phyloP scores from a whole-genome alignment of 2,329 filamentous ascomycete species.

The Lachnellula occidentalis region DNA sequence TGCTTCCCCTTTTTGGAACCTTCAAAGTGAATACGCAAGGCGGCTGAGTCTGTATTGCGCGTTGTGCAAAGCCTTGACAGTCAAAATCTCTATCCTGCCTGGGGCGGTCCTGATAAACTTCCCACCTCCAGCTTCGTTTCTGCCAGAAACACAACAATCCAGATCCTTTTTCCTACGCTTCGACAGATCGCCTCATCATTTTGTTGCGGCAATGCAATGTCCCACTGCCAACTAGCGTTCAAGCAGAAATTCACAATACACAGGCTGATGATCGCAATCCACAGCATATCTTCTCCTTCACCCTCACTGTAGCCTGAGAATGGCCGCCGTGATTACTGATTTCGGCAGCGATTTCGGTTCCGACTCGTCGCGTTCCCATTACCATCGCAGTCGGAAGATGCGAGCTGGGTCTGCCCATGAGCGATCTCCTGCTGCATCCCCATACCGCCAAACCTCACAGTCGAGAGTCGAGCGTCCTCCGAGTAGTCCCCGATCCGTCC shows the following conservation, averaged over 20 bases:
- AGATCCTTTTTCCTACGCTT: background rate
- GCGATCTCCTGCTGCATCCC: constrained; percentile 40
- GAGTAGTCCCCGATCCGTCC: constrained; percentile 19
- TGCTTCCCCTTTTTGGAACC: background rate
- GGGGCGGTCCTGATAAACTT: background rate
- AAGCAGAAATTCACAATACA: constrained; percentile 1
- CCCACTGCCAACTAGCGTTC: background rate
- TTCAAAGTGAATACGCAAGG: background rate
- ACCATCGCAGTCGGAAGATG: constrained; percentile 53
- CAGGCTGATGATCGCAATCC: constrained; percentile 18
- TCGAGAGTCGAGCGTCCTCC: constrained; percentile 25
- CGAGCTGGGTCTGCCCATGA: constrained; percentile 49
- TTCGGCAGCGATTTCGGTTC: constrained; percentile 66
- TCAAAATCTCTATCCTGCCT: background rate
- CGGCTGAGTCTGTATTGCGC: background rate
- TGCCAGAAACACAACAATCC: background rate
- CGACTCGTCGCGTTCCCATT: constrained; percentile 55
- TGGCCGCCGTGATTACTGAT: constrained; percentile 65
- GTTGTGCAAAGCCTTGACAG: background rate
- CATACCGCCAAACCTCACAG: constrained; percentile 25
- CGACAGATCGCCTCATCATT: background rate
- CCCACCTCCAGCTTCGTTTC: background rate
- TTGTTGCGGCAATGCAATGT: background rate
- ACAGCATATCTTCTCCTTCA: constrained; percentile 19
- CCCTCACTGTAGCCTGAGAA: constrained; percentile 34